Percentiles rank a stretch among this genome's conserved stretches.
These are phyloP conservation scores for Fusarium ambrosium DNA, from an alignment of 2,329 filamentous ascomycete species.

Conservation along the genomic window DNA sequence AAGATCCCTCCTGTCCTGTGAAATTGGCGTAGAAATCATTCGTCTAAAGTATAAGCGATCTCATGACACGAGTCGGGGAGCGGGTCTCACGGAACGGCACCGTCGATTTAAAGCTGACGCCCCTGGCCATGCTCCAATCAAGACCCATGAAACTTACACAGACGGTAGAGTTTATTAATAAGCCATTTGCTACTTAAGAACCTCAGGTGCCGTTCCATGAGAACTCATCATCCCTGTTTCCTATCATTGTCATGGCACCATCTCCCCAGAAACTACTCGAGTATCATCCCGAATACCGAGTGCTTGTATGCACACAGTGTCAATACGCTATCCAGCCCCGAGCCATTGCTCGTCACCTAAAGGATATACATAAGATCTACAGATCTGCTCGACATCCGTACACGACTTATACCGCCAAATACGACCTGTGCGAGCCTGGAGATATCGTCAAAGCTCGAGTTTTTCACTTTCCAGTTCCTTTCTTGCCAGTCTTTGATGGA, in stretches of 20 bases:
- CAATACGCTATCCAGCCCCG: constrained; percentile 29
- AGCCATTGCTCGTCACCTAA: constrained; percentile 25
- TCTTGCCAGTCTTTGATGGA: constrained; percentile 18
- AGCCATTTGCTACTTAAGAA: neutral
- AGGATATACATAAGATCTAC: constrained; percentile 33
- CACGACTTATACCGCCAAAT: constrained; percentile 8
- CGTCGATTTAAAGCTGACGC: neutral
- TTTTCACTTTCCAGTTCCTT: constrained; percentile 19
- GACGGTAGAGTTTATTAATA: neutral
- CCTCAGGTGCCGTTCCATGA: neutral
- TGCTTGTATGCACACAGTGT: constrained; percentile 26
- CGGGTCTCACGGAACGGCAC: constrained; percentile 6
- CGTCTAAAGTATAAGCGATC: neutral
- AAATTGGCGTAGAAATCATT: neutral
- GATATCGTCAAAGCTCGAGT: neutral
- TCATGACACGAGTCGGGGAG: neutral
- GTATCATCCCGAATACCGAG: constrained; percentile 14
- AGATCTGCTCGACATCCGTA: constrained; percentile 18
- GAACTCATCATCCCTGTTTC: neutral
- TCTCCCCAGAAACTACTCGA: constrained; percentile 15
- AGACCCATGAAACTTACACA: neutral
- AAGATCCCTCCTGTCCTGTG: neutral
- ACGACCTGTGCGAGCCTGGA: constrained; percentile 1
- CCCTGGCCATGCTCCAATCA: neutral
- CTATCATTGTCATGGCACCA: neutral